Evolutionary conservation across 2,329 filamentous ascomycete species (phyloP).

Genomic region (Colletotrichum sp.): DNA sequence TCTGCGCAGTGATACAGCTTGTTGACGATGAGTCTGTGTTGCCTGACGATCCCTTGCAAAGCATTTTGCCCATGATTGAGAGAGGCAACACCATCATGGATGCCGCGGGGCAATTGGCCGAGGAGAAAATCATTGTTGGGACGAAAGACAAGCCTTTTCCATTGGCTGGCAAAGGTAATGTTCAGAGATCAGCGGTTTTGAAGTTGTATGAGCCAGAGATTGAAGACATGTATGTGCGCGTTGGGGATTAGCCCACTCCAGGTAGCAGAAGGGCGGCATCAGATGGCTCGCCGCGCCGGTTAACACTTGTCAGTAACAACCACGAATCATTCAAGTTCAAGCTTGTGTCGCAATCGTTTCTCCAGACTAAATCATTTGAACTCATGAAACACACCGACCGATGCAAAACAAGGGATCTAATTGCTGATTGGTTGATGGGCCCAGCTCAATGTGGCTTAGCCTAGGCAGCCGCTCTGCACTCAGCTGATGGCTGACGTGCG

Average conservation of each 20-base stretch:
- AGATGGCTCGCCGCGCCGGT: not conserved
- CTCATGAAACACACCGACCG: not conserved
- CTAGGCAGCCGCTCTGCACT: not conserved
- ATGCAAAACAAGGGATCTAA: not conserved
- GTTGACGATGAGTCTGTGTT: constrained; percentile 22
- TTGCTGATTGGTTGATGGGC: not conserved
- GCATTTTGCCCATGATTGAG: constrained; percentile 53
- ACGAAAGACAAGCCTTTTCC: constrained; percentile 48
- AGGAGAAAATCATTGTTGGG: constrained; percentile 28
- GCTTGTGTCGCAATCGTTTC: not conserved
- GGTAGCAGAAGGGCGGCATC: not conserved
- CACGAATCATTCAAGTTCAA: not conserved
- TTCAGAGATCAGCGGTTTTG: constrained; percentile 43
- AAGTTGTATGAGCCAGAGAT: constrained; percentile 48
- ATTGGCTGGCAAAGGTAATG: constrained; percentile 48
- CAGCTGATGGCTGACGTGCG: not conserved
- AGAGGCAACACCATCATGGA: constrained; percentile 52
- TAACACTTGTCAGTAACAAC: not conserved
- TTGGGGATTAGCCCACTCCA: not conserved
- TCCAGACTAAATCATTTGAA: not conserved
- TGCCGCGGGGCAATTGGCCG: constrained; percentile 45
- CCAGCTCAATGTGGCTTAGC: not conserved
- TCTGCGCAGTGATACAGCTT: constrained; percentile 9
- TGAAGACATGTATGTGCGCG: constrained; percentile 38
- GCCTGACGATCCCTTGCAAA: constrained; percentile 3